Evolutionary conservation across 2,329 filamentous ascomycete species (phyloP).

Genomic region (Westerdykella ornata): DNA sequence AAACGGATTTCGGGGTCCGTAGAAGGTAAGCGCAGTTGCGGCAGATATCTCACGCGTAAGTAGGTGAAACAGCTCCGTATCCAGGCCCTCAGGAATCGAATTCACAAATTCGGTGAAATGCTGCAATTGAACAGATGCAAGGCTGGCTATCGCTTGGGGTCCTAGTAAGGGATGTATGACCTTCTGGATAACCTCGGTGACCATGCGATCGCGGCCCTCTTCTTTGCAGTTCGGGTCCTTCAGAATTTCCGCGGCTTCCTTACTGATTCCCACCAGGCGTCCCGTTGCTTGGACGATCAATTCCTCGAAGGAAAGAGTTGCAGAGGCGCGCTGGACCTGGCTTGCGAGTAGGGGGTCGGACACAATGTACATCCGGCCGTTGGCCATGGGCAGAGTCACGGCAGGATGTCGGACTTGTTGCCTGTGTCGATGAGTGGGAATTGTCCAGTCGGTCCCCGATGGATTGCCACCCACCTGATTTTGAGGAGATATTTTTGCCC

Average conservation of each 20-base stretch:
- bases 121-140: conserved; percentile 35
- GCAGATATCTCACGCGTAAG: conserved; percentile 19
- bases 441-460: not conserved
- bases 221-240: conserved; percentile 18
- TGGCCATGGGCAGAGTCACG: conserved; percentile 43
- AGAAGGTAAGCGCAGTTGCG: conserved; percentile 39
- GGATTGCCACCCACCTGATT: conserved; percentile 31
- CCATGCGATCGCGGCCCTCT: conserved; percentile 29
- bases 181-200: conserved; percentile 18
- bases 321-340: conserved; percentile 36
- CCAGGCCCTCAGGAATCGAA: conserved; percentile 14
- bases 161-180: conserved; percentile 32
- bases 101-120: conserved; percentile 27
- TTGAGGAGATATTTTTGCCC: conserved; percentile 32
- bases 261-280: conserved; percentile 35
- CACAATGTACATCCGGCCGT: conserved; percentile 43
- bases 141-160: conserved; percentile 24
- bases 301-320: conserved; percentile 41
- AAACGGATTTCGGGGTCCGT: conserved; percentile 42
- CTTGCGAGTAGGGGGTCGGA: conserved; percentile 38
- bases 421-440: conserved; percentile 7
- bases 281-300: conserved; percentile 38
- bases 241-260: conserved; percentile 23
- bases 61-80: conserved; percentile 38
- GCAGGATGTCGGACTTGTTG: conserved; percentile 23